Percentiles rank a stretch among this genome's conserved stretches.
Conservation (phyloP, 495 filamentous ascomycete species). For the Xylaria cubensis region DNA sequence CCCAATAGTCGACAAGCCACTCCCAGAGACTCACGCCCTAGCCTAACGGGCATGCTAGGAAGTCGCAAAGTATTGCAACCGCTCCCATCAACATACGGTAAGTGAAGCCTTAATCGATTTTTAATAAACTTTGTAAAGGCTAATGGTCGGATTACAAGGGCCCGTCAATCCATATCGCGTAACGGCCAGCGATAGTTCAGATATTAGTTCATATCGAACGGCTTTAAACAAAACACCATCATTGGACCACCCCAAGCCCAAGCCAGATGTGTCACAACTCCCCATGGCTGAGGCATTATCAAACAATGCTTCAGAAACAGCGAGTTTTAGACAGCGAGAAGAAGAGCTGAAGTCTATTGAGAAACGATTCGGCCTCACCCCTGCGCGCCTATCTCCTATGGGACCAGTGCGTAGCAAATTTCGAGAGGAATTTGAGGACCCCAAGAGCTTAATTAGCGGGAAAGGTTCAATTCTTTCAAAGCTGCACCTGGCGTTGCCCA, state of each 20-base stretch:
- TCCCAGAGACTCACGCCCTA: constrained; percentile 30
- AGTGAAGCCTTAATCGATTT: constrained; percentile 9
- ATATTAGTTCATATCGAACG: constrained; percentile 39
- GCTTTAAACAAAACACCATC: constrained; percentile 34
- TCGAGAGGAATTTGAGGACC: constrained; percentile 39
- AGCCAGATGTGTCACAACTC: constrained; percentile 4
- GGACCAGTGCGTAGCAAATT: constrained; percentile 42
- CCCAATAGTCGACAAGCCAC: constrained; percentile 33
- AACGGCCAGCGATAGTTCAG: constrained; percentile 39
- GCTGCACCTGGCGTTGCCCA: constrained; percentile 43
- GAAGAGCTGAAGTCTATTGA: constrained; percentile 38
- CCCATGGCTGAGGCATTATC: constrained; percentile 28
- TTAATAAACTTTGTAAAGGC: neutral
- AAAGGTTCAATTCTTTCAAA: constrained; percentile 44
- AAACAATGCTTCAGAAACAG: constrained; percentile 30
- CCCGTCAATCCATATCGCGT: constrained; percentile 31
- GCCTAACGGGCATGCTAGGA: constrained; percentile 29
- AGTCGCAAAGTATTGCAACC: constrained; percentile 27
- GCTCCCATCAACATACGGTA: constrained; percentile 31
- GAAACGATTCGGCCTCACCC: constrained; percentile 42
- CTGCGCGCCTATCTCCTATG: constrained; percentile 38
- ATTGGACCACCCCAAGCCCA: constrained; percentile 24
- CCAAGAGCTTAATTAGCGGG: constrained; percentile 21
- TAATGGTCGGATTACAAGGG: constrained; percentile 28
- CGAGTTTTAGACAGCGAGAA: constrained; percentile 37